Conservation (phyloP, 2,329 filamentous ascomycete species). For the Parastagonospora nodorum region DNA sequence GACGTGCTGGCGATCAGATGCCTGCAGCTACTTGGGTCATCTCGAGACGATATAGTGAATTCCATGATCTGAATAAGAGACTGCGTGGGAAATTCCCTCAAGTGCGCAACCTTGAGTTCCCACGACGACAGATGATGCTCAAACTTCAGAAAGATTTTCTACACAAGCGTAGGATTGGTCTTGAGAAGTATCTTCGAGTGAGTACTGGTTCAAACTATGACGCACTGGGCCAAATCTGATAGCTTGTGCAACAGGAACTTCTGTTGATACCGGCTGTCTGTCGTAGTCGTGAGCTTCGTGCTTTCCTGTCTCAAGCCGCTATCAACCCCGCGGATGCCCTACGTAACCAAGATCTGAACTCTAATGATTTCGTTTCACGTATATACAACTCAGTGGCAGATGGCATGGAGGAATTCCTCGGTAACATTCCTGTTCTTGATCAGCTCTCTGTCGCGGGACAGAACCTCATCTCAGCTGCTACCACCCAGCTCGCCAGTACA, state of each 20-base stretch:
- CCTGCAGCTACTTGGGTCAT: constrained; percentile 94
- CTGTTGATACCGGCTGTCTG: constrained; percentile 90
- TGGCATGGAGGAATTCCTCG: constrained; percentile 96
- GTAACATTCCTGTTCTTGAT: constrained; percentile 93
- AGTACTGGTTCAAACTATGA: constrained; percentile 2
- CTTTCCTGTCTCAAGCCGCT: constrained; percentile 87
- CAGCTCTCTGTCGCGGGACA: constrained; percentile 92
- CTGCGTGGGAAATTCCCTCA: constrained; percentile 84
- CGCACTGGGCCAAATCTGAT: not conserved
- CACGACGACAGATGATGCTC: constrained; percentile 88
- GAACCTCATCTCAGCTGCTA: constrained; percentile 80
- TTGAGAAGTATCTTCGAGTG: constrained; percentile 77
- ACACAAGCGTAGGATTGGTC: constrained; percentile 79
- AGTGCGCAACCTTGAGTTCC: constrained; percentile 89
- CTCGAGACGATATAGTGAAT: constrained; percentile 93
- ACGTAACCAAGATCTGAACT: constrained; percentile 62
- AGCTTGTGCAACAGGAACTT: constrained; percentile 61
- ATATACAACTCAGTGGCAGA: constrained; percentile 97
- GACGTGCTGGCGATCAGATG: constrained; percentile 93
- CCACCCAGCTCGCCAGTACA: constrained; percentile 53
- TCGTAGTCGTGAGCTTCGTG: constrained; percentile 85
- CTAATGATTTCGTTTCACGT: constrained; percentile 82
- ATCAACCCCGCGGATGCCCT: constrained; percentile 71
- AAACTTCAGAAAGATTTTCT: constrained; percentile 96
- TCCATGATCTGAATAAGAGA: constrained; percentile 91